Percentiles rank a stretch among this genome's conserved stretches.
phyloP scores from a whole-genome alignment of 768 basidiomycete species.

The Lentinula sp. region DNA sequence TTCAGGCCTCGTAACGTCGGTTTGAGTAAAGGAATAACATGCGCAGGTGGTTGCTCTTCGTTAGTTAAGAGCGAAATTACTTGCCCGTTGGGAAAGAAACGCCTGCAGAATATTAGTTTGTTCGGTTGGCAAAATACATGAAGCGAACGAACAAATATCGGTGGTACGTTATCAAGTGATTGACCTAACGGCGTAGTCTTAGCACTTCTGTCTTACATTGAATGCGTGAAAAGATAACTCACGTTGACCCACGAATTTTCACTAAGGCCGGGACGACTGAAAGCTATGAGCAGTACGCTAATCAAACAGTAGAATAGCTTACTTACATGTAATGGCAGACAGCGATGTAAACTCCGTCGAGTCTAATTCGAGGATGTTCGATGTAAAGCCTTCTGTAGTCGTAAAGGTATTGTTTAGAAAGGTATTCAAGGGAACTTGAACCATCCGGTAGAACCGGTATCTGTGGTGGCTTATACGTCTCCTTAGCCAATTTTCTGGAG shows the following conservation, averaged over 20 bases:
- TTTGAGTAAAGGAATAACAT: conserved; percentile 72
- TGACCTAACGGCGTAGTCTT: conserved; percentile 41
- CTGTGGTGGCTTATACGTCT: conserved; percentile 73
- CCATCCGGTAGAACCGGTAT: conserved; percentile 43
- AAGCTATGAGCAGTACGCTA: conserved; percentile 6
- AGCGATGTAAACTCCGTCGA: conserved; percentile 89
- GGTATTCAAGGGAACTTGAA: not conserved
- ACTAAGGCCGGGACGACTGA: conserved; percentile 66
- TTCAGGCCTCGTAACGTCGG: conserved; percentile 69
- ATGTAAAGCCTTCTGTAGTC: conserved; percentile 77
- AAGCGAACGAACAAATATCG: conserved; percentile 68
- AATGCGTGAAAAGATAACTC: conserved; percentile 19
- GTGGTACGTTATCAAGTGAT: conserved; percentile 86
- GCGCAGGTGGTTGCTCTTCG: conserved; percentile 63
- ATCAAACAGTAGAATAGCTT: conserved; percentile 8
- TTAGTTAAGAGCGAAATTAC: conserved; percentile 84
- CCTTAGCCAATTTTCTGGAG: conserved; percentile 57
- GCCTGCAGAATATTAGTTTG: conserved; percentile 32
- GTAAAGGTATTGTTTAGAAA: conserved; percentile 10
- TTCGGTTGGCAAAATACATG: not conserved
- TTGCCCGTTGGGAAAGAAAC: conserved; percentile 82
- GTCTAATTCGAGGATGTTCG: conserved; percentile 77
- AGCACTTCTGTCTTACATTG: conserved; percentile 7
- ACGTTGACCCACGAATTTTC: conserved; percentile 89
- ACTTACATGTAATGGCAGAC: conserved; percentile 83